Percentiles rank a stretch among this genome's conserved stretches.
Conservation (phyloP, 257 asterid species). For the Agastache rugosa region DNA sequence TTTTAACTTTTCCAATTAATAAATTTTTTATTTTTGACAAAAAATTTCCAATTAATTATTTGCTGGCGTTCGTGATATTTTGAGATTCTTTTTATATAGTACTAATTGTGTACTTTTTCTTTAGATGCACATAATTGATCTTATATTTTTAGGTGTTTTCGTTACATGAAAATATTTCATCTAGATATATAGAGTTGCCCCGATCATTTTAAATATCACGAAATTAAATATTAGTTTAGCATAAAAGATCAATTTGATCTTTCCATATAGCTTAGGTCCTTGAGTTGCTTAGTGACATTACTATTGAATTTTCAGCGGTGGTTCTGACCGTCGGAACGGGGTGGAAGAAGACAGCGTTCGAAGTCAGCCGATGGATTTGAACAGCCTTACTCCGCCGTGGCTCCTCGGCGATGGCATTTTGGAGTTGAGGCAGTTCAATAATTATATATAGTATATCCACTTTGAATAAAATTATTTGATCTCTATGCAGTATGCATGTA, state of each 20-base stretch:
- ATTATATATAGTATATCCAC: neutral
- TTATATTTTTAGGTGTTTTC: no score
- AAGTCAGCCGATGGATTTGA: neutral
- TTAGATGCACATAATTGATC: no score
- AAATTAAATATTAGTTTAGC: no score
- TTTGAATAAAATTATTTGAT: neutral
- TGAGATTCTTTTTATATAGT: neutral
- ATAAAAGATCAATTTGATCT: no score
- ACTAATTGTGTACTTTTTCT: neutral
- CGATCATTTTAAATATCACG: no score
- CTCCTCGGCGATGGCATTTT: constrained; percentile 23
- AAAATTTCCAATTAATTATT: neutral
- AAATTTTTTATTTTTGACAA: no score
- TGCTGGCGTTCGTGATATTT: neutral
- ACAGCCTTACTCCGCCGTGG: constrained; percentile 41
- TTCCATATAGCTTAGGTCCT: no score
- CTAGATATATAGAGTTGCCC: no score
- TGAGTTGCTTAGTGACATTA: neutral
- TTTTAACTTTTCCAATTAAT: neutral
- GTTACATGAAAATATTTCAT: no score
- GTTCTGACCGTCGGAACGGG: neutral
- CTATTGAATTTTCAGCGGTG: constrained; percentile 5
- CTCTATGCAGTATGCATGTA: no score
- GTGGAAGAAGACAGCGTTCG: constrained; percentile 12
- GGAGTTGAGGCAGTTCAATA: neutral